These are phyloP conservation scores for Colletotrichum shisoi DNA, from an alignment of 2,329 filamentous ascomycete species.

Conservation along the genomic window DNA sequence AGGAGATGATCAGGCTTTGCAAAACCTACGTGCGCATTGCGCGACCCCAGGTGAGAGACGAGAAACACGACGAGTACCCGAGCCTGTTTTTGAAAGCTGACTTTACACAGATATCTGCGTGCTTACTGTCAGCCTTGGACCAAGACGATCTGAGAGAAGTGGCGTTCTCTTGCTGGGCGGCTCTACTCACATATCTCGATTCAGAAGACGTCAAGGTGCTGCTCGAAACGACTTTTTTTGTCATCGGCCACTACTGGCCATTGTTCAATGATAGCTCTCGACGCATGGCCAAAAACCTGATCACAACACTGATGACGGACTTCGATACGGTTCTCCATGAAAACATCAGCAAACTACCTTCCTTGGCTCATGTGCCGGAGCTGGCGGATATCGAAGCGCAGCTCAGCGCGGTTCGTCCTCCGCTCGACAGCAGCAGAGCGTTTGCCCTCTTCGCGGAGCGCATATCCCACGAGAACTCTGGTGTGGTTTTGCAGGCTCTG, in stretches of 20 bases:
- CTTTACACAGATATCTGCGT: constrained; percentile 78
- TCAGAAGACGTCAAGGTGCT: constrained; percentile 81
- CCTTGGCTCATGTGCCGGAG: constrained; percentile 73
- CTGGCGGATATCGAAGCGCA: constrained; percentile 73
- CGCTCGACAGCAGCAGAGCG: constrained; percentile 61
- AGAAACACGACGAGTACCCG: background rate
- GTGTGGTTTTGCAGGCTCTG: constrained; percentile 83
- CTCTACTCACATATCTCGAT: constrained; percentile 76
- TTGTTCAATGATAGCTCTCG: constrained; percentile 69
- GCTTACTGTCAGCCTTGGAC: constrained; percentile 82
- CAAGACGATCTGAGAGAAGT: constrained; percentile 76
- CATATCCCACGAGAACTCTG: constrained; percentile 81
- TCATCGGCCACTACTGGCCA: constrained; percentile 83
- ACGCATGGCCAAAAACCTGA: constrained; percentile 66
- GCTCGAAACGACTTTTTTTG: constrained; percentile 87
- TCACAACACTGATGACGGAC: constrained; percentile 71
- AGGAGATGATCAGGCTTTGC: constrained; percentile 84
- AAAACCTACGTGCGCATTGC: constrained; percentile 77
- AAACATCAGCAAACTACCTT: constrained; percentile 79
- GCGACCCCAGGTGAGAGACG: constrained; percentile 75
- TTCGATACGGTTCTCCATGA: constrained; percentile 69
- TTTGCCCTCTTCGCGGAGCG: constrained; percentile 72
- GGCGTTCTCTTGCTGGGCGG: constrained; percentile 84
- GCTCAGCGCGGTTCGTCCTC: constrained; percentile 68
- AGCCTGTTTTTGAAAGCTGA: constrained; percentile 42